phyloP scores from a whole-genome alignment of 1,284 basidiomycete genomes.

The Cryptococcus sp. region DNA sequence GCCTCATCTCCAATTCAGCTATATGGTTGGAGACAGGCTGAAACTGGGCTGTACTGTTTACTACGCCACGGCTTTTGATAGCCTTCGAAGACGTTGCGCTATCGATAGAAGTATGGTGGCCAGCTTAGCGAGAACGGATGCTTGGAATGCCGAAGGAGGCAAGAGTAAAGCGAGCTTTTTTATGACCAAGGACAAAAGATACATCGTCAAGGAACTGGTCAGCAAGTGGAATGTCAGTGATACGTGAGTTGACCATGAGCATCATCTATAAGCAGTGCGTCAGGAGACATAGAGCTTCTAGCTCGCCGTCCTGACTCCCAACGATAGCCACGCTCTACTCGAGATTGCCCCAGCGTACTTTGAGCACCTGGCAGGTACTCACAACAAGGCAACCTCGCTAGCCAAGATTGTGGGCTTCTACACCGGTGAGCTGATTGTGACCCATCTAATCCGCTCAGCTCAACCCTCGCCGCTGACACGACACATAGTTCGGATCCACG shows the following conservation, averaged over 20 bases:
- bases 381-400: constrained; percentile 65
- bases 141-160: constrained; percentile 66
- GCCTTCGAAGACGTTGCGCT: constrained; percentile 65
- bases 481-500: constrained; percentile 63
- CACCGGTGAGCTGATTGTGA: constrained; percentile 50
- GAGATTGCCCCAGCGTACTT: constrained; percentile 76
- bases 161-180: constrained; percentile 67
- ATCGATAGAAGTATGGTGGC: constrained; percentile 65
- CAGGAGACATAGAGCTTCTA: not conserved
- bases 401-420: constrained; percentile 78
- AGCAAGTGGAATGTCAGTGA: constrained; percentile 82
- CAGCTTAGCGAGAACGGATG: constrained; percentile 64
- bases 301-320: not conserved
- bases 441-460: too few species aligned
- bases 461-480: not conserved
- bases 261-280: not conserved
- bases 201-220: constrained; percentile 77
- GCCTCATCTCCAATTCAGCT: constrained; percentile 77
- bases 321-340: constrained; percentile 67
- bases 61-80: constrained; percentile 74
- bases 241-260: constrained; percentile 59
- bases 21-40: constrained; percentile 68
- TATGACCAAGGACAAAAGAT: constrained; percentile 72
- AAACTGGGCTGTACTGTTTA: constrained; percentile 76
- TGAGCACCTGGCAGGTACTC: constrained; percentile 68